Evolutionary conservation across 305 asterid genomes (phyloP).

Genomic region (Stenogyne calaminthoides): DNA sequence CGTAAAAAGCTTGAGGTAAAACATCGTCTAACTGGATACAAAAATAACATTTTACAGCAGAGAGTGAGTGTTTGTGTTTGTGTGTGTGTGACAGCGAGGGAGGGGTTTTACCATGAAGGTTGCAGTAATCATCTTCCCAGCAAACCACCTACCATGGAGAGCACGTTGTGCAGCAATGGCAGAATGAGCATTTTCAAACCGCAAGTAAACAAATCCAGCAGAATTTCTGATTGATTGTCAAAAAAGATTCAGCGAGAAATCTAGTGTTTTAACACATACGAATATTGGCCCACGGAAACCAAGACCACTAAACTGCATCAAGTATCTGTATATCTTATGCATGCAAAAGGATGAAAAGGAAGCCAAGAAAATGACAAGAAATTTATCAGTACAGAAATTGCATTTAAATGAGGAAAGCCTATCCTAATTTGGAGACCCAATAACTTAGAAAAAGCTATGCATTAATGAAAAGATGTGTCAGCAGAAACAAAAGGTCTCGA

Average conservation of each 20-base stretch:
- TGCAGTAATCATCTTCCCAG: constrained; percentile 83
- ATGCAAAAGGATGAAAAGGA: not conserved
- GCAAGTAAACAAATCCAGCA: constrained; percentile 69
- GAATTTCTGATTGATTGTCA: constrained; percentile 44
- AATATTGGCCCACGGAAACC: not conserved
- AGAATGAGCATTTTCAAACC: constrained; percentile 56
- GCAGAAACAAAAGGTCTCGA: not conserved
- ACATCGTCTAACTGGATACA: not conserved
- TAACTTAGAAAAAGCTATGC: not conserved
- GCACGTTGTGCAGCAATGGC: constrained; percentile 68
- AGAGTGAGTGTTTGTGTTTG: not conserved
- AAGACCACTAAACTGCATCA: not conserved
- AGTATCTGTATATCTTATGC: not conserved
- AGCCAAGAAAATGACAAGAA: not conserved
- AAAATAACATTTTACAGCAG: not conserved
- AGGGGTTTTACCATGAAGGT: constrained; percentile 54
- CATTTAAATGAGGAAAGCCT: not conserved
- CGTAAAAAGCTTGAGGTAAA: not conserved
- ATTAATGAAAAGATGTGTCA: not conserved
- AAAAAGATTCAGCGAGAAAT: not conserved
- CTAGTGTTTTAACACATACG: not conserved
- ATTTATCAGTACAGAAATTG: not conserved
- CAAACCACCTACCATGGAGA: constrained; percentile 85
- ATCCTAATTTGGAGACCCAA: not conserved
- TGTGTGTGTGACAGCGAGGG: constrained; percentile 10